Percentiles rank a stretch among this genome's conserved stretches.
Conservation (phyloP, 2,329 filamentous ascomycete species). For the Epichloe amarillans region DNA sequence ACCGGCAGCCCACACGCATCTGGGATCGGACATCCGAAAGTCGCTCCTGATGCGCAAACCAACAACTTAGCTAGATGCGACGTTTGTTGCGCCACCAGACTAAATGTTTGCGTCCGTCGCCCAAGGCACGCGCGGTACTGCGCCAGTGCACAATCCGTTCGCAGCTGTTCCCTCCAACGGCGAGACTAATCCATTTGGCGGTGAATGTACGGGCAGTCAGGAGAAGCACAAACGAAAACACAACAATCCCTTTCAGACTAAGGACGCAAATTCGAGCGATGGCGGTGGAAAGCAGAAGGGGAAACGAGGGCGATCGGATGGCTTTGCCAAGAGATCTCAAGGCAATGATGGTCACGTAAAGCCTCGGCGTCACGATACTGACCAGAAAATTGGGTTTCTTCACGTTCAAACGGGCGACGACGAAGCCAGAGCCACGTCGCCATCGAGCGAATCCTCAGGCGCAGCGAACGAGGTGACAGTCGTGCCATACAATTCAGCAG, state of each 20-base stretch:
- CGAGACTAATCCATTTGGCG: constrained; percentile 15
- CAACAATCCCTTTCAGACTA: constrained; percentile 16
- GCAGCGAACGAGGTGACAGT: constrained; percentile 3
- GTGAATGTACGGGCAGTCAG: constrained; percentile 17
- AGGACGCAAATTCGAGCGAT: constrained; percentile 15
- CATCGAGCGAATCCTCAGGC: constrained; percentile 12
- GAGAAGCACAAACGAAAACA: constrained; percentile 15
- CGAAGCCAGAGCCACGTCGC: constrained; percentile 14
- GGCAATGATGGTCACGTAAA: constrained; percentile 4
- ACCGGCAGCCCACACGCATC: neutral
- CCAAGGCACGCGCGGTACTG: constrained; percentile 21
- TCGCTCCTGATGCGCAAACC: constrained; percentile 20
- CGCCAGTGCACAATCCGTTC: constrained; percentile 24
- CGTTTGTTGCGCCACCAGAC: constrained; percentile 26
- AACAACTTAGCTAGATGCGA: constrained; percentile 24
- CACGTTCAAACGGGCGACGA: constrained; percentile 1
- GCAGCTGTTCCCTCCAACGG: constrained; percentile 8
- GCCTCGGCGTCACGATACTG: neutral
- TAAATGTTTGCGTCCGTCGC: constrained; percentile 26
- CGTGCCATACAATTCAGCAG: constrained; percentile 14
- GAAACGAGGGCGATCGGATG: constrained; percentile 13
- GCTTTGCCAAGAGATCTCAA: constrained; percentile 7
- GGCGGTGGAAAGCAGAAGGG: constrained; percentile 10
- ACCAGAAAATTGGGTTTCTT: constrained; percentile 4
- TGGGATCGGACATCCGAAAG: neutral